Percentiles rank a stretch among this genome's conserved stretches.
Conservation (phyloP, 2,329 filamentous ascomycete genomes). For the Neocucurbitaria cava region DNA sequence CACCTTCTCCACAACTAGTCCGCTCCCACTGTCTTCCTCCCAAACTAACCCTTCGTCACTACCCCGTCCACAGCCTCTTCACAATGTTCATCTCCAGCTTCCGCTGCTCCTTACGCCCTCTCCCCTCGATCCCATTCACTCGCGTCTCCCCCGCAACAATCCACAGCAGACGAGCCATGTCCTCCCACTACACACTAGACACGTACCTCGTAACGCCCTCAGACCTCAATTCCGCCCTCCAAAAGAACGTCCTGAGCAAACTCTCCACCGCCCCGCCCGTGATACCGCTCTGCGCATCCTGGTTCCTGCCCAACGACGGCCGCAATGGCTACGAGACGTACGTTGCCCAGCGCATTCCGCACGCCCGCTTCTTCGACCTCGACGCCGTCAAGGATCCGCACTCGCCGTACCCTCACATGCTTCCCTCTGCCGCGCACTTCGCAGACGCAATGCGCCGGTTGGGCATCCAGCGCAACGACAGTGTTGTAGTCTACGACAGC, state of each 20-base stretch:
- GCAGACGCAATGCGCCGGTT: slow-evolving; percentile 86
- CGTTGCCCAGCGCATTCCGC: slow-evolving; percentile 81
- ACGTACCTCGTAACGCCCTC: slow-evolving; percentile 87
- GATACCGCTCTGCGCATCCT: slow-evolving; percentile 88
- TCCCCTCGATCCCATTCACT: slow-evolving; percentile 20
- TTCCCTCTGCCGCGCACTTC: slow-evolving; percentile 81
- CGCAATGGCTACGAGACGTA: slow-evolving; percentile 83
- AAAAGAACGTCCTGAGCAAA: slow-evolving; percentile 78
- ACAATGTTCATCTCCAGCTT: slow-evolving; percentile 40
- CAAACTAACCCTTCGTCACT: slow-evolving; percentile 5
- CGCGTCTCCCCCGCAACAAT: slow-evolving; percentile 17
- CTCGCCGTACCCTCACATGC: slow-evolving; percentile 95
- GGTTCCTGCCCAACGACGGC: slow-evolving; percentile 94
- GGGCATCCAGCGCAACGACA: slow-evolving; percentile 86
- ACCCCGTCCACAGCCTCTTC: slow-evolving; percentile 25
- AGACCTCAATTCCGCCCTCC: slow-evolving; percentile 81
- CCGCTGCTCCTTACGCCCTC: slow-evolving; percentile 32
- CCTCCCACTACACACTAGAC: slow-evolving; percentile 60
- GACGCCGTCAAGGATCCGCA: slow-evolving; percentile 88
- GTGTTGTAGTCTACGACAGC: slow-evolving; percentile 91
- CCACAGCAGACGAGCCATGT: slow-evolving; percentile 33
- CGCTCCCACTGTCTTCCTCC: slow-evolving; percentile 4
- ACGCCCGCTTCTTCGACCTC: slow-evolving; percentile 93
- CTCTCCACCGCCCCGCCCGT: slow-evolving; percentile 83
- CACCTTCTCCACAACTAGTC: slow-evolving; percentile 3